Evolutionary conservation across 495 filamentous ascomycete species (phyloP).

Genomic region (Lasiosphaeria miniovina): DNA sequence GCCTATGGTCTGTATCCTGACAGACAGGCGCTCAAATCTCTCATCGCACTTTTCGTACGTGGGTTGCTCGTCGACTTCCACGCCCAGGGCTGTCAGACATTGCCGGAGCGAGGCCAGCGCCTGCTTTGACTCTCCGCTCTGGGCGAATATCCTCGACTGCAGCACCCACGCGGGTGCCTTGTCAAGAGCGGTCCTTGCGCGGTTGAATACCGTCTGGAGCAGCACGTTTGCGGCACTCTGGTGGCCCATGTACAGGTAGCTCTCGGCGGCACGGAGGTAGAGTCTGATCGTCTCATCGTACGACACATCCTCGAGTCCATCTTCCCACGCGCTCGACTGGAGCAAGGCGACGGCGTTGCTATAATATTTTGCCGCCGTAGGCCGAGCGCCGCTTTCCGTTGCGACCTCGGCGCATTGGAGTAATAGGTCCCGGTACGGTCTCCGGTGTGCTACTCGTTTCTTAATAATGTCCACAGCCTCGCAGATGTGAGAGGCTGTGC

Average conservation of each 20-base stretch:
- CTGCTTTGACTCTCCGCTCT: constrained; percentile 62
- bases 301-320: constrained; percentile 63
- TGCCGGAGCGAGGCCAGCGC: constrained; percentile 67
- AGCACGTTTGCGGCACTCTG: constrained; percentile 60
- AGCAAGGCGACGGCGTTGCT: constrained; percentile 71
- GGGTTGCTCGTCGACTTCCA: constrained; percentile 60
- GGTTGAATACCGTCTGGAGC: constrained; percentile 60
- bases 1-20: constrained; percentile 58
- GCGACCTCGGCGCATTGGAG: constrained; percentile 73
- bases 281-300: constrained; percentile 82
- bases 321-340: constrained; percentile 74
- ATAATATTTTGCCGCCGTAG: constrained; percentile 76
- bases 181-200: constrained; percentile 65
- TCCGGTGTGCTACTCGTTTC: constrained; percentile 53
- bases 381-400: constrained; percentile 72
- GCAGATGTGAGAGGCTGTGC: constrained; percentile 72
- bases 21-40: constrained; percentile 60
- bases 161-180: constrained; percentile 77
- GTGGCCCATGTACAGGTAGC: constrained; percentile 70
- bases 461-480: constrained; percentile 70
- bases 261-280: constrained; percentile 74
- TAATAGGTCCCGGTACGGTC: constrained; percentile 67
- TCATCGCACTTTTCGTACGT: constrained; percentile 73
- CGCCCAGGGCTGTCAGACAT: constrained; percentile 64
- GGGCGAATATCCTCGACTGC: constrained; percentile 70